These are phyloP conservation scores for Lotus japonicus DNA, from an alignment of 306 rosid genomes.

Conservation along the genomic window DNA sequence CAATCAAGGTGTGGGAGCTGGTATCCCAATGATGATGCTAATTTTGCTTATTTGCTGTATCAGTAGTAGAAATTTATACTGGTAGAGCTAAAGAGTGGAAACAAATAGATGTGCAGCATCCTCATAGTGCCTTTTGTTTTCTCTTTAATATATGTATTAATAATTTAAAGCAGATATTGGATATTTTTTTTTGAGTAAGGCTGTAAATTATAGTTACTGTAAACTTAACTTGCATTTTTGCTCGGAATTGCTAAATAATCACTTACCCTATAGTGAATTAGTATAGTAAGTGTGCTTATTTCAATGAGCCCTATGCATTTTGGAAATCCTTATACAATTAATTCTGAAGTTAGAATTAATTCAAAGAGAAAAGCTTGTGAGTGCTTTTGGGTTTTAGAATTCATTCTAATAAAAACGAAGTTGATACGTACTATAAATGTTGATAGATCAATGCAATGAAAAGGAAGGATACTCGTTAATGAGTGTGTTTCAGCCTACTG, in stretches of 20 bases:
- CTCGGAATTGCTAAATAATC: background rate
- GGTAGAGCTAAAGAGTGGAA: slow-evolving; percentile 26
- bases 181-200: background rate
- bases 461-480: background rate
- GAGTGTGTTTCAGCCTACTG: background rate
- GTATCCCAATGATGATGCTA: slow-evolving; percentile 35
- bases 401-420: no score
- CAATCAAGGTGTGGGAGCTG: slow-evolving; percentile 85
- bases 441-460: background rate
- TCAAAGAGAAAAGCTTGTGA: no score
- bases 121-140: slow-evolving; percentile 7
- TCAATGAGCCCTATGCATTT: background rate
- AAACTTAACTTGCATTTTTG: slow-evolving; percentile 15
- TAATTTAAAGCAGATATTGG: background rate
- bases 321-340: no score
- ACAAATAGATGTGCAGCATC: slow-evolving; percentile 23
- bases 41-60: slow-evolving; percentile 24
- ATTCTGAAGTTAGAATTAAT: no score
- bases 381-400: no score
- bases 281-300: background rate
- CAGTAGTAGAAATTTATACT: slow-evolving; percentile 20
- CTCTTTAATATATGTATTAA: slow-evolving; percentile 1
- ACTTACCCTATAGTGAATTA: background rate
- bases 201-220: slow-evolving; percentile 23
- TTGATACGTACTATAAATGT: no score